A percentile compares a stretch with the other conserved stretches of the same genome.
These are phyloP conservation scores for Picea engelmannii DNA, from an alignment of 83 land plant species.

Conservation along the genomic window DNA sequence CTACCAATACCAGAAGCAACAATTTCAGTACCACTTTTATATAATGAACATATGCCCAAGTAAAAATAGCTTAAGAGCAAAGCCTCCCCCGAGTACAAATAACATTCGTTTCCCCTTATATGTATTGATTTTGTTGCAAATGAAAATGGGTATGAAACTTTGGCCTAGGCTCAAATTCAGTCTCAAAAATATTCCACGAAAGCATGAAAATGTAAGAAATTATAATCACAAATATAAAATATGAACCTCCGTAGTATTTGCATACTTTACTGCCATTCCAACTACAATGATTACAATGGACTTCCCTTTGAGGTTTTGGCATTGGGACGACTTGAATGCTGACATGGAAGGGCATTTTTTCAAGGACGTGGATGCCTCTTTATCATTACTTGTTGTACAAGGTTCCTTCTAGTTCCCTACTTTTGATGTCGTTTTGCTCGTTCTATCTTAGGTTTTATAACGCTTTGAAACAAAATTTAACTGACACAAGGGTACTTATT, in stretches of 20 bases:
- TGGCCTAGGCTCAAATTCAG: too few relatives aligned
- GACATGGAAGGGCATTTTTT: too few relatives aligned
- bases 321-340: too few relatives aligned
- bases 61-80: not conserved
- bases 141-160: too few relatives aligned
- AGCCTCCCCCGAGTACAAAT: not conserved
- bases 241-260: not conserved
- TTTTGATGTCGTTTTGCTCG: too few relatives aligned
- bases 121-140: not conserved
- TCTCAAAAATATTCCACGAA: too few relatives aligned
- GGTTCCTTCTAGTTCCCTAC: too few relatives aligned
- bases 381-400: too few relatives aligned
- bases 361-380: too few relatives aligned
- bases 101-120: not conserved
- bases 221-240: not conserved
- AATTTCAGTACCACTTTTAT: not conserved
- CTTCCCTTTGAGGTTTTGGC: conserved; percentile 43
- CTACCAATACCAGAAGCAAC: conserved; percentile 32
- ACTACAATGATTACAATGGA: conserved; percentile 89
- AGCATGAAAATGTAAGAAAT: not conserved
- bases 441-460: too few relatives aligned
- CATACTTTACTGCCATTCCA: conserved; percentile 88
- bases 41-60: not conserved
- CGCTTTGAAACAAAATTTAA: too few relatives aligned
- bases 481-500: too few relatives aligned